A percentile compares a stretch with the other conserved stretches of the same genome.
These are phyloP conservation scores for Suillus alpinus DNA, from an alignment of 768 basidiomycete genomes.

Conservation along the genomic window DNA sequence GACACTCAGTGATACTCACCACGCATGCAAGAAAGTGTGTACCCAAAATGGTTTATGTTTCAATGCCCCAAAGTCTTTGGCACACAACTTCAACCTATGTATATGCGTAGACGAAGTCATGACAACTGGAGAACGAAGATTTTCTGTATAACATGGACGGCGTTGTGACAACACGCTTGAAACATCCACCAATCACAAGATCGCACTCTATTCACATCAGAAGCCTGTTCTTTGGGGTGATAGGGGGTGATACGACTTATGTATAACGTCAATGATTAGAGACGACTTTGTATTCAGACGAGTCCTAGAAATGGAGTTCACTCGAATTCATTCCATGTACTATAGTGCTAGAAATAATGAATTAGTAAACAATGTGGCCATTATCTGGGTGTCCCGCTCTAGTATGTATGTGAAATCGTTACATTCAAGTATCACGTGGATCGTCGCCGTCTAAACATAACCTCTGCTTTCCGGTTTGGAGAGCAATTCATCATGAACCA, in stretches of 20 bases:
- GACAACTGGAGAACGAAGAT: background rate
- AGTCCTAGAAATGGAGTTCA: constrained; percentile 1
- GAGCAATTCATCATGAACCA: constrained; percentile 34
- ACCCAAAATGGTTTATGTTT: background rate
- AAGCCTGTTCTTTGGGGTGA: background rate
- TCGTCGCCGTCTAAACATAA: constrained; percentile 35
- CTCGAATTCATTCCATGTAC: background rate
- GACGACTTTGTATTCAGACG: background rate
- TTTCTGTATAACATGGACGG: background rate
- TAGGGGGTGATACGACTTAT: background rate
- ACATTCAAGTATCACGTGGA: constrained; percentile 9
- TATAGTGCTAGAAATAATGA: constrained; percentile 7
- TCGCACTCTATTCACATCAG: background rate
- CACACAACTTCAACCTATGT: background rate
- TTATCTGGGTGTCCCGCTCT: constrained; percentile 11
- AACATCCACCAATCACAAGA: background rate
- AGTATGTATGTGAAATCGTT: constrained; percentile 5
- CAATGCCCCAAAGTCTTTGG: background rate
- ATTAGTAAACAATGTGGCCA: constrained; percentile 5
- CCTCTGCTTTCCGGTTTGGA: constrained; percentile 34
- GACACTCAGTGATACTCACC: no score
- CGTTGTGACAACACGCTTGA: background rate
- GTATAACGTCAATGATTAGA: background rate
- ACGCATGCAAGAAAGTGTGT: background rate
- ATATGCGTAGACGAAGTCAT: no score